Conservation (phyloP, 768 basidiomycete species). For the Suillus brevipes region DNA sequence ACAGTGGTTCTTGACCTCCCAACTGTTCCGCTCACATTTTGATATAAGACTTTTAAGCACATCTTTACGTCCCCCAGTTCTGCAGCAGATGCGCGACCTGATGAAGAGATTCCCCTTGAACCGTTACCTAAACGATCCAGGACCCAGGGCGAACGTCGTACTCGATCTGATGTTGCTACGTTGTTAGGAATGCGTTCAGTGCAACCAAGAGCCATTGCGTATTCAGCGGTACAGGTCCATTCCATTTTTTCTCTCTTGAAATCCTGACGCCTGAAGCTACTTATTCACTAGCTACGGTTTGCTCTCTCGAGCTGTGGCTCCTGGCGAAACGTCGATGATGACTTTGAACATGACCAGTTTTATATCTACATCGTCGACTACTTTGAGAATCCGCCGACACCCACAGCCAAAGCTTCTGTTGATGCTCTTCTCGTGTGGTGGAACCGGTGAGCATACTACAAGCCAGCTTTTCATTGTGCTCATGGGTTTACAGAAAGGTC, state of each 20-base stretch:
- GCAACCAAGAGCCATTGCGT: slow-evolving; percentile 22
- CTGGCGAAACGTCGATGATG: slow-evolving; percentile 10
- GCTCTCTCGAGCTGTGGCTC: slow-evolving; percentile 10
- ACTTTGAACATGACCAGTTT: slow-evolving; percentile 16
- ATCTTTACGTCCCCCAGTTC: slow-evolving; percentile 24
- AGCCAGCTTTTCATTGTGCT: neutral
- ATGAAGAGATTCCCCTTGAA: slow-evolving; percentile 2
- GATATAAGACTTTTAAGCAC: slow-evolving; percentile 17
- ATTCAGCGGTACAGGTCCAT: slow-evolving; percentile 26
- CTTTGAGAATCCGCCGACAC: slow-evolving; percentile 9
- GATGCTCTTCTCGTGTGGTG: slow-evolving; percentile 12
- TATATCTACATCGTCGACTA: slow-evolving; percentile 15
- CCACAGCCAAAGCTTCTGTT: neutral
- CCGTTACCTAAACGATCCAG: neutral
- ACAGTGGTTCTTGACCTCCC: neutral
- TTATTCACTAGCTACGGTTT: slow-evolving; percentile 15
- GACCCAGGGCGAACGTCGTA: slow-evolving; percentile 8
- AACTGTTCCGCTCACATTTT: neutral
- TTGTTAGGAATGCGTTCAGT: slow-evolving; percentile 15
- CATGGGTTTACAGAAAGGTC: neutral
- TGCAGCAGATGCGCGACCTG: neutral
- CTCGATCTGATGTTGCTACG: slow-evolving; percentile 9
- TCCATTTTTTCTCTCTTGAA: neutral
- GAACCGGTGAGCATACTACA: slow-evolving; percentile 6
- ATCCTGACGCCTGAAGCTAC: too few species aligned